These are phyloP conservation scores for Clonostachys sp. DNA, from an alignment of 2,329 filamentous ascomycete species.

Conservation along the genomic window DNA sequence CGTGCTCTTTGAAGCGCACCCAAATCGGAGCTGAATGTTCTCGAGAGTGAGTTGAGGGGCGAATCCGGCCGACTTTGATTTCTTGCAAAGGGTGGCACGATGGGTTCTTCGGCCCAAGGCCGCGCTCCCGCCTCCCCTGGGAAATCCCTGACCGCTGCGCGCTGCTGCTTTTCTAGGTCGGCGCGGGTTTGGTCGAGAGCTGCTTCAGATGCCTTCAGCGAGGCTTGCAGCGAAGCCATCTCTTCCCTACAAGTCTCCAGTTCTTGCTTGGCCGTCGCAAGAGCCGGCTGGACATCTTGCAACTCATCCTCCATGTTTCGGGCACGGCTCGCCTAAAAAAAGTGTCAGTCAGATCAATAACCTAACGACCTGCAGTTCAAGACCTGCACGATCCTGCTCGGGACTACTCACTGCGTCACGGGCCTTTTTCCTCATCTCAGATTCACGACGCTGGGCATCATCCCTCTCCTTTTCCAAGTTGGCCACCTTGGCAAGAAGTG, in stretches of 20 bases:
- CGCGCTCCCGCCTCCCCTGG: conserved; percentile 16
- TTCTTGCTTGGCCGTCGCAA: conserved; percentile 62
- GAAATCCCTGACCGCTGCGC: conserved; percentile 15
- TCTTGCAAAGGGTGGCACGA: conserved; percentile 29
- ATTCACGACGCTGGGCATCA: conserved; percentile 77
- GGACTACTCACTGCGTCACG: conserved; percentile 69
- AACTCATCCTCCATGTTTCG: conserved; percentile 78
- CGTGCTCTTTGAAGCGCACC: conserved; percentile 36
- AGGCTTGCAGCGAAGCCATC: conserved; percentile 57
- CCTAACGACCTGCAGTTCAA: neutral
- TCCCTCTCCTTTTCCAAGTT: conserved; percentile 87
- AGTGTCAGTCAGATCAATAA: conserved; percentile 7
- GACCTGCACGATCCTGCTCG: no score
- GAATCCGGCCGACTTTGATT: conserved; percentile 49
- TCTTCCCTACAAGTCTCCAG: conserved; percentile 54
- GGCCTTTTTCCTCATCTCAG: conserved; percentile 83
- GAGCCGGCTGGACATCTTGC: conserved; percentile 60
- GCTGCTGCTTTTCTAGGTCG: conserved; percentile 46
- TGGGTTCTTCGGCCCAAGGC: conserved; percentile 45
- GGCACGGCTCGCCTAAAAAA: conserved; percentile 51
- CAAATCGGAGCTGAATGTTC: conserved; percentile 51
- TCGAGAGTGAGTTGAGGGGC: conserved; percentile 42
- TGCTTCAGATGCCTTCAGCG: conserved; percentile 61
- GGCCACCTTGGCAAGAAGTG: conserved; percentile 70
- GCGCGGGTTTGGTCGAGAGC: conserved; percentile 51